These are phyloP conservation scores for Exophiala phaeomuriformis DNA, from an alignment of 2,329 filamentous ascomycete species.

Conservation along the genomic window DNA sequence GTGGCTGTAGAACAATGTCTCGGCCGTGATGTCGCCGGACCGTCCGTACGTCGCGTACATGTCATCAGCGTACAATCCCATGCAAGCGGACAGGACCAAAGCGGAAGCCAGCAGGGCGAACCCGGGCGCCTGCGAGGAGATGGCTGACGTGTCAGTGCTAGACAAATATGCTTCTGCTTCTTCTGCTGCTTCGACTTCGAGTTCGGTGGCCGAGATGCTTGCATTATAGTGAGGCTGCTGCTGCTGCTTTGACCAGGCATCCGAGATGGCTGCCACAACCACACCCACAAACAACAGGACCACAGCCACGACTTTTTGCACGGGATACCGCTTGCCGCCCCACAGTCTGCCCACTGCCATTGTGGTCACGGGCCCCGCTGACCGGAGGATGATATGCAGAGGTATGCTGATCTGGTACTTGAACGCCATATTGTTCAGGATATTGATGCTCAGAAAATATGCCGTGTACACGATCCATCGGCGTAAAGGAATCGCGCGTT, in stretches of 20 bases:
- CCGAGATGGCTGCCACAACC: constrained; percentile 79
- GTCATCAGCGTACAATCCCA: constrained; percentile 90
- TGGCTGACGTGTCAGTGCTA: not conserved
- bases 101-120: constrained; percentile 78
- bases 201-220: not conserved
- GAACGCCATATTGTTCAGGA: constrained; percentile 96
- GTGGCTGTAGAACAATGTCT: constrained; percentile 91
- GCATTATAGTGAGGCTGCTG: too few species aligned
- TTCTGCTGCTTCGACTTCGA: not conserved
- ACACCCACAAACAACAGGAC: constrained; percentile 78
- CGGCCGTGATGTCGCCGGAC: constrained; percentile 65
- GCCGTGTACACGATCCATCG: constrained; percentile 85
- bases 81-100: constrained; percentile 82
- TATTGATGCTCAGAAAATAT: constrained; percentile 87
- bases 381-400: constrained; percentile 91
- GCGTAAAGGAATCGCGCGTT: constrained; percentile 70
- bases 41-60: constrained; percentile 77
- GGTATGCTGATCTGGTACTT: constrained; percentile 95
- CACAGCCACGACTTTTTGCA: constrained; percentile 73
- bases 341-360: constrained; percentile 83
- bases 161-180: constrained; percentile 5
- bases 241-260: constrained; percentile 63
- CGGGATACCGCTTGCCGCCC: constrained; percentile 70
- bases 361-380: constrained; percentile 90
- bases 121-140: constrained; percentile 44